phyloP scores from a whole-genome alignment of 768 basidiomycete genomes.

The Rhizopogon sp. region DNA sequence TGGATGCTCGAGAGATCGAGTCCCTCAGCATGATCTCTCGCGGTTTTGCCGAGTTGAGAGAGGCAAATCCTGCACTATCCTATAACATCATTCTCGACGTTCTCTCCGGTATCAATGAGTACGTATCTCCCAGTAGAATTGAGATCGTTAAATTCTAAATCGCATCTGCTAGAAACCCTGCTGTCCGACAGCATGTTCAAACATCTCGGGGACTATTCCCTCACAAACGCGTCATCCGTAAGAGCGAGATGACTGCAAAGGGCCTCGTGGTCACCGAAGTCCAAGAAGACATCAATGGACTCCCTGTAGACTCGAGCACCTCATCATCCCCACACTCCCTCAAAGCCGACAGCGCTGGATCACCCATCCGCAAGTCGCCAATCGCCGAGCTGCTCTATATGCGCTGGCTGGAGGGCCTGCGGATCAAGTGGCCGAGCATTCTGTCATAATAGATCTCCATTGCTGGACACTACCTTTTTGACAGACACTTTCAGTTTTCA shows the following conservation, averaged over 20 bases:
- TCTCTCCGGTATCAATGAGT: slow-evolving; percentile 89
- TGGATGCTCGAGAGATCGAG: slow-evolving; percentile 86
- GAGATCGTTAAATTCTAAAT: slow-evolving; percentile 3
- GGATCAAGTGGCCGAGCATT: slow-evolving; percentile 84
- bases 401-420: slow-evolving; percentile 92
- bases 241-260: slow-evolving; percentile 80
- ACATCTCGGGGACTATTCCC: slow-evolving; percentile 79
- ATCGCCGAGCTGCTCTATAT: slow-evolving; percentile 96
- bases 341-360: slow-evolving; percentile 34
- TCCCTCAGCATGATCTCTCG: slow-evolving; percentile 84
- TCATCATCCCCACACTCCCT: slow-evolving; percentile 22
- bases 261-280: slow-evolving; percentile 83
- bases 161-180: slow-evolving; percentile 51
- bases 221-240: slow-evolving; percentile 71
- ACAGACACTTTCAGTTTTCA: neutral
- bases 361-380: slow-evolving; percentile 66
- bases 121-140: slow-evolving; percentile 26
- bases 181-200: slow-evolving; percentile 79
- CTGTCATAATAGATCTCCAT: slow-evolving; percentile 25
- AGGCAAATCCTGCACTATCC: slow-evolving; percentile 77
- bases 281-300: slow-evolving; percentile 61
- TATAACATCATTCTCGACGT: slow-evolving; percentile 89
- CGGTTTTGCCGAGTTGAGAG: slow-evolving; percentile 84
- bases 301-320: slow-evolving; percentile 33
- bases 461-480: neutral